phyloP scores from a whole-genome alignment of 176 grass and related monocot genomes.

The Puccinellia tenuiflora region DNA sequence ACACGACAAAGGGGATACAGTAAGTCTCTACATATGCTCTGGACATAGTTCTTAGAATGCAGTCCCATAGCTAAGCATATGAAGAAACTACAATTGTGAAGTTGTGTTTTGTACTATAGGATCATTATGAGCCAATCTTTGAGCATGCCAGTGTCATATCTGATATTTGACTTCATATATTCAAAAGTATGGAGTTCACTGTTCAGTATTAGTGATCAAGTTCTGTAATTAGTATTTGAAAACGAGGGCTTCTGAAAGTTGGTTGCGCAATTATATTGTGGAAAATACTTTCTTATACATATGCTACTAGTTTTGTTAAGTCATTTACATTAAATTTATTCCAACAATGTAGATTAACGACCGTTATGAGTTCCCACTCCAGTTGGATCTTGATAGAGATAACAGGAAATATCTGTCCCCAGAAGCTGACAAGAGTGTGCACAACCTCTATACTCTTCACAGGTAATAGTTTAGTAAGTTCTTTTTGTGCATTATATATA shows the following conservation, averaged over 20 bases:
- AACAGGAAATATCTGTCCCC: slow-evolving; percentile 68
- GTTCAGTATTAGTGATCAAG: neutral
- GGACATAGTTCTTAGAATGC: neutral
- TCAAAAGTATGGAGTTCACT: neutral
- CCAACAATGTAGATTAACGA: slow-evolving; percentile 65
- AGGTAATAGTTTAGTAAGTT: slow-evolving; percentile 43
- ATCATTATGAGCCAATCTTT: neutral
- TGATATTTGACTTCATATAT: neutral
- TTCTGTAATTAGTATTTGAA: slow-evolving; percentile 10
- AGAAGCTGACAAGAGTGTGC: slow-evolving; percentile 59
- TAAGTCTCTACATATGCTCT: neutral
- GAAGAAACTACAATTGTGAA: neutral
- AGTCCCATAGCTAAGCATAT: neutral
- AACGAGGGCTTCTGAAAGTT: neutral
- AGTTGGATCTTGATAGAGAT: slow-evolving; percentile 65
- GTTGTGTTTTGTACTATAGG: neutral
- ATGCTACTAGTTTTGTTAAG: neutral
- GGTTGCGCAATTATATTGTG: neutral
- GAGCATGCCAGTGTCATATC: neutral
- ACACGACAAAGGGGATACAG: neutral
- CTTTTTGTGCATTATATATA: neutral
- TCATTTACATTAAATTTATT: slow-evolving; percentile 19
- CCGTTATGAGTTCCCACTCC: slow-evolving; percentile 66
- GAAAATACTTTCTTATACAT: neutral
- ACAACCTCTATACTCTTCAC: slow-evolving; percentile 76